Conservation (phyloP, 106 monocot species). For the Dendrobium huoshanense region DNA sequence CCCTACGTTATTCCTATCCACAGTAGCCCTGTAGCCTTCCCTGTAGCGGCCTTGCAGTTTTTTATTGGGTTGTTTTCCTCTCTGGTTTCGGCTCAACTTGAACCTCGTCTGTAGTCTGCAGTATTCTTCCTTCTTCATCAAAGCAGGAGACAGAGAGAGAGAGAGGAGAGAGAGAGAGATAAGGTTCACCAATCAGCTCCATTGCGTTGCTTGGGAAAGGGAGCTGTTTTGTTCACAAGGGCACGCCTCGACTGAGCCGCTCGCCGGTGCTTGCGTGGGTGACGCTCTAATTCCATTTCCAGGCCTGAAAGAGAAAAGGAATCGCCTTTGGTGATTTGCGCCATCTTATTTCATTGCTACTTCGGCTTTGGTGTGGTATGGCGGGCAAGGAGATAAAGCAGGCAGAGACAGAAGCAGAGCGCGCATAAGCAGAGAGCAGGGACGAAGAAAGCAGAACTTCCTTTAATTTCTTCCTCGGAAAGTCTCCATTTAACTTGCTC, state of each 20-base stretch:
- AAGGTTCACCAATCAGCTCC: not conserved
- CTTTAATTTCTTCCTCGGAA: not conserved
- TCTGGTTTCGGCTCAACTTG: not conserved
- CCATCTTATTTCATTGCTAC: not conserved
- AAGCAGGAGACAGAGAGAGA: not conserved
- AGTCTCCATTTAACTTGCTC: not conserved
- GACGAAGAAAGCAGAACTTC: not conserved
- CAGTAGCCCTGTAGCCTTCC: not conserved
- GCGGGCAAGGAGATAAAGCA: not conserved
- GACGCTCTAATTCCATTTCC: not conserved
- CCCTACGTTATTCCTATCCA: not conserved
- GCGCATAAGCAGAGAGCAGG: not conserved
- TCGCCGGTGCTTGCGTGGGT: constrained; percentile 6
- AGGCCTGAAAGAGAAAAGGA: not conserved
- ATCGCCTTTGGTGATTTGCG: constrained; percentile 3
- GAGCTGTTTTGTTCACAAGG: not conserved
- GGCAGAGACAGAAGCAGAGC: not conserved
- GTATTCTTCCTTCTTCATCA: not conserved
- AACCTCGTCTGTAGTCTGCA: not conserved
- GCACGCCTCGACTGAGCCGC: constrained; percentile 8
- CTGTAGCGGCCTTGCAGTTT: not conserved
- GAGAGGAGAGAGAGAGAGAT: not conserved
- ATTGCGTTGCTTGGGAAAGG: constrained; percentile 3
- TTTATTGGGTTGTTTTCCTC: not conserved
- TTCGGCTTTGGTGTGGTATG: not conserved